phyloP scores from a whole-genome alignment of 345 rosid genomes.

The Euphorbia tirucalli region DNA sequence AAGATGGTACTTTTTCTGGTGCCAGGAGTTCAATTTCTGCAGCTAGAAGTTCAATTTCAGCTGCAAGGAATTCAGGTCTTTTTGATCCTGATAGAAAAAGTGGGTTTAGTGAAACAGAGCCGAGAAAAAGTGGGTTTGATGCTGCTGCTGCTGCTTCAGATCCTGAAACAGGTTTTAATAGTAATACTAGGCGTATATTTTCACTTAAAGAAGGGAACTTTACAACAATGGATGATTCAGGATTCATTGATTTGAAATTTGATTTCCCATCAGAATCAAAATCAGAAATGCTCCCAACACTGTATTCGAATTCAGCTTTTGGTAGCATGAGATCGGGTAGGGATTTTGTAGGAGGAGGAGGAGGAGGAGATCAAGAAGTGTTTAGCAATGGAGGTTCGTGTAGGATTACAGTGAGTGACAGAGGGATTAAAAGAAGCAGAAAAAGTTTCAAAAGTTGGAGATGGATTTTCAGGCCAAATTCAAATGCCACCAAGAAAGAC shows the following conservation, averaged over 20 bases:
- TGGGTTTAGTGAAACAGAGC: conserved; percentile 68
- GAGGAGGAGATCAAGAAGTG: too few relatives aligned
- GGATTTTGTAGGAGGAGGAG: conserved; percentile 30
- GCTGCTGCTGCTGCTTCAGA: conserved; percentile 32
- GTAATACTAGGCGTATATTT: conserved; percentile 59
- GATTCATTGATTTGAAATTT: conserved; percentile 86
- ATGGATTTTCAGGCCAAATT: conserved; percentile 80
- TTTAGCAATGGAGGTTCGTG: conserved; percentile 53
- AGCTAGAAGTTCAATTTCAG: conserved; percentile 54
- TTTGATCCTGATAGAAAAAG: conserved; percentile 79
- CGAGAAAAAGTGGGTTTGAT: conserved; percentile 48
- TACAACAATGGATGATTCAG: conserved; percentile 68
- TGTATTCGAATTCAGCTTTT: conserved; percentile 45
- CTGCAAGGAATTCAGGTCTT: conserved; percentile 80
- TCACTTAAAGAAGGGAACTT: conserved; percentile 75
- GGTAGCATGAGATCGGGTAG: conserved; percentile 56
- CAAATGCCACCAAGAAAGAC: conserved; percentile 38
- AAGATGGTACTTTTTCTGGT: conserved; percentile 51
- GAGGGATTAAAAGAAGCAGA: conserved; percentile 67
- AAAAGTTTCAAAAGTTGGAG: conserved; percentile 91
- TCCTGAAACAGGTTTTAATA: conserved; percentile 28
- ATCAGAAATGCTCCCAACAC: conserved; percentile 20
- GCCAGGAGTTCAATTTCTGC: conserved; percentile 38
- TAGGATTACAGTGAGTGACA: conserved; percentile 57
- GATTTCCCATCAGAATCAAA: conserved; percentile 52